Conservation (phyloP, 139 green algal genomes). For the Raphidocelis subcapitata region DNA sequence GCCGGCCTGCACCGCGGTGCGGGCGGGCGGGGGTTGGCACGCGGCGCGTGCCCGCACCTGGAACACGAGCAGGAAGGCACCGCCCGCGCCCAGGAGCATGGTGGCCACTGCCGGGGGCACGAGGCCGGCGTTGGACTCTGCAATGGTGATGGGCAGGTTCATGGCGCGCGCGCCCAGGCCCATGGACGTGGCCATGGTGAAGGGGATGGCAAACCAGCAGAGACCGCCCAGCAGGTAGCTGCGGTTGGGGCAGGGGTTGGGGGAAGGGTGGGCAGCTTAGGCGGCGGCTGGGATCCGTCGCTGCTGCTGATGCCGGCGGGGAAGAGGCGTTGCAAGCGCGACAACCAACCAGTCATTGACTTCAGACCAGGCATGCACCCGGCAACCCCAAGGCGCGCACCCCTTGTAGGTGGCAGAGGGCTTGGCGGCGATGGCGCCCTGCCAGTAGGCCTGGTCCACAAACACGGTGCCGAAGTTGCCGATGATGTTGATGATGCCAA, state of each 20-base stretch:
- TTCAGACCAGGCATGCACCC: no score
- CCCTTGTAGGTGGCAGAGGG: conserved; percentile 77
- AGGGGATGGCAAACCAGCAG: conserved; percentile 95
- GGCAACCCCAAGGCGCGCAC: no score
- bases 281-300: no score
- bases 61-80: conserved; percentile 78
- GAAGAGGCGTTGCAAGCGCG: no score
- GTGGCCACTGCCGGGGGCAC: conserved; percentile 82
- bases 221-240: conserved; percentile 83
- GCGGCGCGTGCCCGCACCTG: no score
- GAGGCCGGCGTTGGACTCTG: conserved; percentile 73
- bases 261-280: conserved; percentile 77
- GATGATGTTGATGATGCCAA: conserved; percentile 97
- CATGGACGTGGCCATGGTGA: conserved; percentile 90
- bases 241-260: conserved; percentile 70
- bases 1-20: no score
- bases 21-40: no score
- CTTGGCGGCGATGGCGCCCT: conserved; percentile 87
- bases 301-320: no score
- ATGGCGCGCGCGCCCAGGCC: conserved; percentile 83
- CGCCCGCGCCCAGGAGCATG: conserved; percentile 81
- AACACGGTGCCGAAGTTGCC: conserved; percentile 92
- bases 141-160: conserved; percentile 79
- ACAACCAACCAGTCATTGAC: no score
- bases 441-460: conserved; percentile 87